These are phyloP conservation scores for Backusella tarrabulga DNA, from an alignment of 192 early-diverging fungal species.

Conservation along the genomic window DNA sequence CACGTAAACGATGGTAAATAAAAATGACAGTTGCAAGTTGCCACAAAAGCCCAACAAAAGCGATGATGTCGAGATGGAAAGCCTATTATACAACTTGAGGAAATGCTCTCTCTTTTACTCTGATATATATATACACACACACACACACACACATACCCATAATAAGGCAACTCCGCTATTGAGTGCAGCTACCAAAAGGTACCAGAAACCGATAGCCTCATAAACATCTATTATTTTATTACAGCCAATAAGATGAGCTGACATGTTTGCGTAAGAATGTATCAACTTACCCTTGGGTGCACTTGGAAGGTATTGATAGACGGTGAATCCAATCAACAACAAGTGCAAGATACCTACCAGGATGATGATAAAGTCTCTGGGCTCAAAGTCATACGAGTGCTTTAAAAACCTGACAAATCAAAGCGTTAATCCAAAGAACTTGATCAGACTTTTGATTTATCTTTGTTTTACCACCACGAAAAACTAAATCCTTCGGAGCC, in stretches of 20 bases:
- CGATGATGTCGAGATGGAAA: constrained; percentile 26
- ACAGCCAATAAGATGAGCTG: neutral
- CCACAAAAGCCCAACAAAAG: constrained; percentile 30
- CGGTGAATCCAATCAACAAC: constrained; percentile 31
- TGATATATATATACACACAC: too few relatives aligned
- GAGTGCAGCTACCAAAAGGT: constrained; percentile 25
- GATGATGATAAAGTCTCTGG: constrained; percentile 24
- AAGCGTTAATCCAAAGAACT: neutral
- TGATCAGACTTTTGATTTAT: neutral
- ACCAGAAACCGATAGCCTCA: constrained; percentile 35
- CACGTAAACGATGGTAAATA: constrained; percentile 32
- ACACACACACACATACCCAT: constrained; percentile 16
- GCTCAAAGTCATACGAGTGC: constrained; percentile 11
- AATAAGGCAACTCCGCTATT: constrained; percentile 22
- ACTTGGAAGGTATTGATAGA: constrained; percentile 34
- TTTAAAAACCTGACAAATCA: constrained; percentile 10
- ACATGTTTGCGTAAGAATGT: neutral
- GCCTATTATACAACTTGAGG: neutral
- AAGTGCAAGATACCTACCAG: constrained; percentile 23
- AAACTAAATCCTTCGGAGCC: constrained; percentile 19
- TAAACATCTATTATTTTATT: constrained; percentile 19
- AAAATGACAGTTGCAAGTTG: constrained; percentile 29
- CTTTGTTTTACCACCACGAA: constrained; percentile 14
- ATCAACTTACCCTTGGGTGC: constrained; percentile 35
- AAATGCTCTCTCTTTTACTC: neutral